These are phyloP conservation scores for Malassezia cuniculi DNA, from an alignment of 1,284 basidiomycete species.

Conservation along the genomic window DNA sequence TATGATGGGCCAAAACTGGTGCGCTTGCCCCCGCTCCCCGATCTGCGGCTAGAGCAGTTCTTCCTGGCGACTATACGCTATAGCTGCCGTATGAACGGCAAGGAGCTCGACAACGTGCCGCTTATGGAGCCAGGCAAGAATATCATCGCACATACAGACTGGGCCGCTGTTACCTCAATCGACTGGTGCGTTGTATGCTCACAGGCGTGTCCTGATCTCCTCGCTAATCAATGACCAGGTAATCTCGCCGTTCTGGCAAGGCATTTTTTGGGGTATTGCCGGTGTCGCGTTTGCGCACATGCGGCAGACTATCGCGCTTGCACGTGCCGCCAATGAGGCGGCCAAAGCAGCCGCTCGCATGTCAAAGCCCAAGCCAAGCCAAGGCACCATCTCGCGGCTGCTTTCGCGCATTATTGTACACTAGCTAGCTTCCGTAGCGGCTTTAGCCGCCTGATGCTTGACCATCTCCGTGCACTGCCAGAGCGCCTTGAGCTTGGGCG, in stretches of 20 bases:
- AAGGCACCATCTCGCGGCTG: background rate
- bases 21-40: constrained; percentile 8
- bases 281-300: constrained; percentile 6
- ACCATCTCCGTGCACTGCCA: constrained; percentile 36
- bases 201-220: constrained; percentile 1
- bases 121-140: too few species aligned
- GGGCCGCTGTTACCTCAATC: constrained; percentile 1
- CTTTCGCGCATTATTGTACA: constrained; percentile 2
- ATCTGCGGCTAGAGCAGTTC: constrained; percentile 14
- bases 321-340: background rate
- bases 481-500: constrained; percentile 25
- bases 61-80: constrained; percentile 6
- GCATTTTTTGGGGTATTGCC: constrained; percentile 12
- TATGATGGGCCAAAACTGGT: background rate
- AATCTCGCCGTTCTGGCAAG: constrained; percentile 12
- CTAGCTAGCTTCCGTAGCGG: background rate
- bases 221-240: constrained; percentile 9
- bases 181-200: constrained; percentile 2
- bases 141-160: constrained; percentile 1
- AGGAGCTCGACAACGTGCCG: background rate
- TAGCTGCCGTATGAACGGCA: background rate
- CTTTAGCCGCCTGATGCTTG: constrained; percentile 19
- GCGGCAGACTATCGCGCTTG: constrained; percentile 1
- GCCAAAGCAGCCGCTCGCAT: background rate
- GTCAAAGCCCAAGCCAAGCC: too few species aligned